Evolutionary conservation across 1,284 basidiomycete species (phyloP).

Genomic region (Rhodotorula sp.): DNA sequence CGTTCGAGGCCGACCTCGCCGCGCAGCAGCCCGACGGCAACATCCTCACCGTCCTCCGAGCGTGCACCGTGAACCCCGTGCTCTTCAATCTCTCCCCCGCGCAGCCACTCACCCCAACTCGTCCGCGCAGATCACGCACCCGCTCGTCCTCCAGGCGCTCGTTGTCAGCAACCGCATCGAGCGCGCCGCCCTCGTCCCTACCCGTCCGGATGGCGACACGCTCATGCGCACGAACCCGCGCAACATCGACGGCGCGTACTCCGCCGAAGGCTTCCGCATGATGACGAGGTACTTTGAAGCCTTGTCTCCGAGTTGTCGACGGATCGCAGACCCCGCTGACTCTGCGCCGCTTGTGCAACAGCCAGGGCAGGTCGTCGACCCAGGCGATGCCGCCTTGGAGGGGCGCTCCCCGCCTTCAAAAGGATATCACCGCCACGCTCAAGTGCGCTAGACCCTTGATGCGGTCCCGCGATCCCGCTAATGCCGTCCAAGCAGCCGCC

Average conservation of each 20-base stretch:
- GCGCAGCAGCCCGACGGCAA: constrained; percentile 58
- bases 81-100: not conserved
- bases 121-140: constrained; percentile 65
- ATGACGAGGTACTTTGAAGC: not conserved
- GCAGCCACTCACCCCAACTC: not conserved
- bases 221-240: constrained; percentile 47
- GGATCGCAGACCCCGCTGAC: constrained; percentile 40
- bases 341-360: constrained; percentile 45
- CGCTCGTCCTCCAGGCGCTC: constrained; percentile 75
- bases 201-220: constrained; percentile 63
- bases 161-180: constrained; percentile 78
- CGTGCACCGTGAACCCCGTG: constrained; percentile 67
- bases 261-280: constrained; percentile 31
- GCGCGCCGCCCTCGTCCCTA: constrained; percentile 64
- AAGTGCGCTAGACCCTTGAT: constrained; percentile 26
- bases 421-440: constrained; percentile 46
- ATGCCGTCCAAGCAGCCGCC: not conserved
- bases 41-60: constrained; percentile 75
- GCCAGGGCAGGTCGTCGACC: constrained; percentile 64
- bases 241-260: constrained; percentile 49
- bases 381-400: constrained; percentile 50
- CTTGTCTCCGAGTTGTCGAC: not conserved
- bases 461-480: not conserved
- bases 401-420: constrained; percentile 49
- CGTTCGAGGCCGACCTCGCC: constrained; percentile 55